A percentile compares a stretch with the other conserved stretches of the same genome.
phyloP scores from a whole-genome alignment of 805 yeast species.

The Metschnikowia matae region DNA sequence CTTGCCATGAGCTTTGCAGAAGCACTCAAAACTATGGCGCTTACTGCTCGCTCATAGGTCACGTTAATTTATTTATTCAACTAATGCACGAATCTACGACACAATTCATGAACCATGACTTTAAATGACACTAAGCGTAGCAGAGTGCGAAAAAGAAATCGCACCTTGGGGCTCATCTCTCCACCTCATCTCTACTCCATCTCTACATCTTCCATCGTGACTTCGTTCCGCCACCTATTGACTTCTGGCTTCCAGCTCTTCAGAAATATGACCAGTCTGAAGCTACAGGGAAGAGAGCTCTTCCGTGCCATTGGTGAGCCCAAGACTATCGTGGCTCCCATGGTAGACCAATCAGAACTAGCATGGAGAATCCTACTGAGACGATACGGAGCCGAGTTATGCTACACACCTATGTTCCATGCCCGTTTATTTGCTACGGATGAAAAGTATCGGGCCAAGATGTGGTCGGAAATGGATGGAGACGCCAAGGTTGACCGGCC shows the following conservation, averaged over 20 bases:
- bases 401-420: constrained; percentile 97
- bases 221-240: background rate
- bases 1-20: constrained; percentile 75
- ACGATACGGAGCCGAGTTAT: constrained; percentile 84
- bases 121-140: too few relatives aligned
- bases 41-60: background rate
- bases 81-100: background rate
- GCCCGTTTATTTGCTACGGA: constrained; percentile 85
- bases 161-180: constrained; percentile 1
- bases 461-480: constrained; percentile 75
- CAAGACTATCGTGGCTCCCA: constrained; percentile 87
- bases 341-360: constrained; percentile 96
- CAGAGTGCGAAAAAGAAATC: constrained; percentile 1
- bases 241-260: background rate
- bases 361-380: constrained; percentile 92
- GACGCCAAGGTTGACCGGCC: constrained; percentile 70
- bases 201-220: constrained; percentile 6
- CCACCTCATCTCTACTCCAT: constrained; percentile 4
- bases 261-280: constrained; percentile 17
- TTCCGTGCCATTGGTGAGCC: constrained; percentile 72
- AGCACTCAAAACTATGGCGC: constrained; percentile 59
- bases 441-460: constrained; percentile 71
- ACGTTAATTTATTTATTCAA: constrained; percentile 1
- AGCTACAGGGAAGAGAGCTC: constrained; percentile 57
- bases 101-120: background rate